phyloP scores from a whole-genome alignment of 2,329 filamentous ascomycete species.

The Nemania bipapillata region DNA sequence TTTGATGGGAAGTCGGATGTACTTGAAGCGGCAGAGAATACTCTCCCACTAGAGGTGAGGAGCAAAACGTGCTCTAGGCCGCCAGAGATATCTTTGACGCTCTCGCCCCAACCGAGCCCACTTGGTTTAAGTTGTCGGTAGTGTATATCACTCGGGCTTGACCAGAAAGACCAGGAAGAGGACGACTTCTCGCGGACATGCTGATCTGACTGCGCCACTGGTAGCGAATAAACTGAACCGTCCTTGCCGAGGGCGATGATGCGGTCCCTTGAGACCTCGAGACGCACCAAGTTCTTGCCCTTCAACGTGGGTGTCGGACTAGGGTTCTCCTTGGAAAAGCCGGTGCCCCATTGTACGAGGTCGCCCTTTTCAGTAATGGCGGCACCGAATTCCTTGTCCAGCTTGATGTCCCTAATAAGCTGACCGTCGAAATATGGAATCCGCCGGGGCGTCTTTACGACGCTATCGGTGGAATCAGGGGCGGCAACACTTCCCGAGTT shows the following conservation, averaged over 20 bases:
- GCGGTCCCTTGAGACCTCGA: conserved; percentile 82
- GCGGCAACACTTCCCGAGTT: conserved; percentile 88
- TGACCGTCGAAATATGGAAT: conserved; percentile 85
- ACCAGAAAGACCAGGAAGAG: conserved; percentile 80
- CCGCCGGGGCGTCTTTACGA: conserved; percentile 82
- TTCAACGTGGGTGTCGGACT: conserved; percentile 76
- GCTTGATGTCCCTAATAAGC: conserved; percentile 85
- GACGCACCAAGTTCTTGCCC: conserved; percentile 81
- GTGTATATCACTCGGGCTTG: conserved; percentile 62
- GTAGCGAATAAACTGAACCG: conserved; percentile 85
- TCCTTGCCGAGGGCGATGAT: conserved; percentile 80
- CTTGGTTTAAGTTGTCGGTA: conserved; percentile 78
- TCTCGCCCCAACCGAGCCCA: conserved; percentile 74
- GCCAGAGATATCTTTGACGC: conserved; percentile 76
- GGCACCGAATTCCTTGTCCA: conserved; percentile 83
- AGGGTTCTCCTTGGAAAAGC: conserved; percentile 72
- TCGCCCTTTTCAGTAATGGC: conserved; percentile 90
- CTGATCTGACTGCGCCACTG: conserved; percentile 79
- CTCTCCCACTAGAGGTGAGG: conserved; percentile 82
- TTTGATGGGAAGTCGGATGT: conserved; percentile 79
- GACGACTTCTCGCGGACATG: conserved; percentile 68
- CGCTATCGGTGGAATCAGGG: conserved; percentile 78
- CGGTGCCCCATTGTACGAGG: conserved; percentile 89
- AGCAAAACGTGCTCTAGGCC: conserved; percentile 89
- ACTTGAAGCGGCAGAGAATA: conserved; percentile 88